phyloP scores from a whole-genome alignment of 2,329 filamentous ascomycete species.

The Orbilia blumenaviensis region DNA sequence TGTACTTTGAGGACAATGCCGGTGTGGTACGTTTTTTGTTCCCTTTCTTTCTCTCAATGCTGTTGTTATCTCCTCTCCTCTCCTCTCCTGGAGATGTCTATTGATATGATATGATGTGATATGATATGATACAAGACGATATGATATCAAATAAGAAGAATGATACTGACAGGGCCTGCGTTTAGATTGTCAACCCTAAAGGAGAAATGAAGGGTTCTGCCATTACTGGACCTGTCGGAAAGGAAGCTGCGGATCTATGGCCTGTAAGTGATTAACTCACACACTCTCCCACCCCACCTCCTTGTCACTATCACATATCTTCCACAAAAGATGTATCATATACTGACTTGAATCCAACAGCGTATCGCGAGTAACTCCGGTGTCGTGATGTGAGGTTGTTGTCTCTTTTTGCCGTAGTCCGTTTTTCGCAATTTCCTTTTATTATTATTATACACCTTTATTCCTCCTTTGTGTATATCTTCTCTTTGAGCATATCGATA shows the following conservation, averaged over 20 bases:
- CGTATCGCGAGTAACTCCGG: conserved; percentile 99
- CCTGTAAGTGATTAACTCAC: conserved; percentile 72
- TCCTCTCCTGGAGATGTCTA: not conserved
- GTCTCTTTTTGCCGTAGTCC: not conserved
- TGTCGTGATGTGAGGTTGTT: conserved; percentile 91
- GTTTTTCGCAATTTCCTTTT: conserved; percentile 16
- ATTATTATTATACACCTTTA: conserved; percentile 32
- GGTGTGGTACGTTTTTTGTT: conserved; percentile 79
- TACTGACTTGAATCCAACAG: conserved; percentile 64
- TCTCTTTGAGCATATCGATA: conserved; percentile 52
- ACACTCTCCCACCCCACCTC: not conserved
- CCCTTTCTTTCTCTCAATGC: not conserved
- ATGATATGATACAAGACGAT: conserved; percentile 22
- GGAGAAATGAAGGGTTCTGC: conserved; percentile 99
- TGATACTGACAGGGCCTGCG: not conserved
- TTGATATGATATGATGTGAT: no score
- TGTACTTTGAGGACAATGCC: conserved; percentile 99
- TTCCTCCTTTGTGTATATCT: conserved; percentile 44
- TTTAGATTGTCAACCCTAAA: conserved; percentile 98
- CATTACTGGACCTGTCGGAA: conserved; percentile 98
- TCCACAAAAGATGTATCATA: conserved; percentile 22
- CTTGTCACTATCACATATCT: not conserved
- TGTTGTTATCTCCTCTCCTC: not conserved
- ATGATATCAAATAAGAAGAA: conserved; percentile 17
- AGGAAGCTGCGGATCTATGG: conserved; percentile 99